A percentile compares a stretch with the other conserved stretches of the same genome.
These are phyloP conservation scores for Usnea hakonensis DNA, from an alignment of 495 filamentous ascomycete genomes.

Conservation along the genomic window DNA sequence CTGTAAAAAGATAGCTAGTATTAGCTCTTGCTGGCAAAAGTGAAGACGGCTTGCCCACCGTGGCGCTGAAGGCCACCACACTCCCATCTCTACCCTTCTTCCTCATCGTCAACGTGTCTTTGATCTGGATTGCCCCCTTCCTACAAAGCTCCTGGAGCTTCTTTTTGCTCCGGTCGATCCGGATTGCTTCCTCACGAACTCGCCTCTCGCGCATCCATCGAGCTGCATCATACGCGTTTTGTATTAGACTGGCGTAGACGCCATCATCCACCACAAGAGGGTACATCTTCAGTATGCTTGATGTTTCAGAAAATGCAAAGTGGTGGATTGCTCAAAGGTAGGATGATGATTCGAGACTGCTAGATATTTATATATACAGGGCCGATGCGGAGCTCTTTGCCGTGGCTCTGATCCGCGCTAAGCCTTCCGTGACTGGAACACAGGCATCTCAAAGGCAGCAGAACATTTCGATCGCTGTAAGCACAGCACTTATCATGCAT, in stretches of 20 bases:
- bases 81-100: not conserved
- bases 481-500: not conserved
- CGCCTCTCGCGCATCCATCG: not conserved
- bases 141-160: not conserved
- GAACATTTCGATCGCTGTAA: not conserved
- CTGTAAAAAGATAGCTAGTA: not conserved
- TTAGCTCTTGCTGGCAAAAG: not conserved
- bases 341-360: not conserved
- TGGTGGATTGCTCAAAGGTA: no score
- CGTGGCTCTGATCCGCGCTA: not conserved
- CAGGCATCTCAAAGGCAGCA: not conserved
- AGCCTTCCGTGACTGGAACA: not conserved
- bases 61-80: not conserved
- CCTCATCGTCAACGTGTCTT: not conserved
- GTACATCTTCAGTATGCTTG: no score
- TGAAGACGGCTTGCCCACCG: not conserved
- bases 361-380: not conserved
- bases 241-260: not conserved
- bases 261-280: not conserved
- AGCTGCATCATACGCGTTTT: not conserved
- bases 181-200: not conserved
- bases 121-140: not conserved
- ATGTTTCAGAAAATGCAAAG: not conserved
- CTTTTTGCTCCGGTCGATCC: not conserved
- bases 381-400: not conserved